A percentile compares a stretch with the other conserved stretches of the same genome.
Conservation (phyloP, 2,329 filamentous ascomycete species). For the Didymella pomorum region DNA sequence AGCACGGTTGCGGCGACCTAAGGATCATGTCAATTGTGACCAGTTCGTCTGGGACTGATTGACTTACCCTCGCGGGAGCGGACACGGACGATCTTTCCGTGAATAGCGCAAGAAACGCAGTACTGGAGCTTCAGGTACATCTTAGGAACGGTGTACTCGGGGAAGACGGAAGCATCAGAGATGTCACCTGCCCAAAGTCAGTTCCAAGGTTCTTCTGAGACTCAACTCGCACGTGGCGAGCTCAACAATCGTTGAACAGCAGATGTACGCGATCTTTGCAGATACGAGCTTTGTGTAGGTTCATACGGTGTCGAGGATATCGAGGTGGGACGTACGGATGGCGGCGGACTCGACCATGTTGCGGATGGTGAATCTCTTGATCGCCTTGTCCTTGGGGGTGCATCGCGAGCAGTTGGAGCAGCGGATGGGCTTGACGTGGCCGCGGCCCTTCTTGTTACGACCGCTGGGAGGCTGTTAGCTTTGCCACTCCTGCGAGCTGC, state of each 20-base stretch:
- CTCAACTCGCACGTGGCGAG: constrained; percentile 10
- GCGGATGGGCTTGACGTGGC: constrained; percentile 99
- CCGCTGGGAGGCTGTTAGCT: constrained; percentile 68
- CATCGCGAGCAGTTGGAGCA: constrained; percentile 83
- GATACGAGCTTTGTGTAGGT: constrained; percentile 8
- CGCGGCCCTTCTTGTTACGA: constrained; percentile 99
- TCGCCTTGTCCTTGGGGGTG: constrained; percentile 99
- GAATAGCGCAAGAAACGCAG: constrained; percentile 99
- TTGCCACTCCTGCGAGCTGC: constrained; percentile 21
- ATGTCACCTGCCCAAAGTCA: constrained; percentile 83
- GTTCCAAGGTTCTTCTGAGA: constrained; percentile 24
- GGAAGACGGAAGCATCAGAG: constrained; percentile 98
- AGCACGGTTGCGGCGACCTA: constrained; percentile 96
- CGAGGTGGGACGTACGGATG: constrained; percentile 79
- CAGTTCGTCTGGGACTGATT: neutral
- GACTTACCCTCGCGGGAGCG: constrained; percentile 12
- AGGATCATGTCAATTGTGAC: neutral
- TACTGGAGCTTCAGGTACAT: constrained; percentile 99
- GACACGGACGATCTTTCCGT: constrained; percentile 96
- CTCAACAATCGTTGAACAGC: constrained; percentile 9
- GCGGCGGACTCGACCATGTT: constrained; percentile 99
- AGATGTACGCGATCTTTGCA: constrained; percentile 6
- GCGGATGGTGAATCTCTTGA: constrained; percentile 99
- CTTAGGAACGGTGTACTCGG: constrained; percentile 99
- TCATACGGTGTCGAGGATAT: constrained; percentile 13